Percentiles rank a stretch among this genome's conserved stretches.
These are phyloP conservation scores for Globisporangium cederbergense DNA, from an alignment of 352 stramenopile genomes.

Conservation along the genomic window DNA sequence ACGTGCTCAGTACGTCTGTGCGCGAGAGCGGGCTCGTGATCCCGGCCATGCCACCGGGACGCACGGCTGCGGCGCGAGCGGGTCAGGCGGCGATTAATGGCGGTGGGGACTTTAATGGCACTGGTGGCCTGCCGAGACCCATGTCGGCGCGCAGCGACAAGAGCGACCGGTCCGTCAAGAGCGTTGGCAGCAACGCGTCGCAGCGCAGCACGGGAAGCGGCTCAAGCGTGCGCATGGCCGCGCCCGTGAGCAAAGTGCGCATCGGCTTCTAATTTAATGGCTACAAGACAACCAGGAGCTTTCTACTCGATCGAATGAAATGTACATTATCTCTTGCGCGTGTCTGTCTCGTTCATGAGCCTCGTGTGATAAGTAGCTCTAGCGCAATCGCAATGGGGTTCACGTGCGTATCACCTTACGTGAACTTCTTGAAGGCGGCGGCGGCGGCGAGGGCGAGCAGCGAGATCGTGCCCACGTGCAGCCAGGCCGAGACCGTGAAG, in stretches of 20 bases:
- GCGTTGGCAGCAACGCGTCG: slow-evolving; percentile 46
- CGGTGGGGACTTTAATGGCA: slow-evolving; percentile 14
- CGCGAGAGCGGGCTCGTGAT: slow-evolving; percentile 77
- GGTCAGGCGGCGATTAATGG: slow-evolving; percentile 19
- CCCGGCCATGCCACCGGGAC: slow-evolving; percentile 63
- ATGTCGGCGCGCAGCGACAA: slow-evolving; percentile 68
- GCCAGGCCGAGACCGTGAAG: slow-evolving; percentile 74
- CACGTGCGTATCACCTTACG: slow-evolving; percentile 19
- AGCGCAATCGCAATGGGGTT: background rate
- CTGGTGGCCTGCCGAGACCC: slow-evolving; percentile 34
- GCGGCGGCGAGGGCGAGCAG: slow-evolving; percentile 46
- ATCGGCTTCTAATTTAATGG: slow-evolving; percentile 41
- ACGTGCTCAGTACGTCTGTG: slow-evolving; percentile 69
- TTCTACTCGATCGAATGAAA: slow-evolving; percentile 9
- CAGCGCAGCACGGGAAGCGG: slow-evolving; percentile 47
- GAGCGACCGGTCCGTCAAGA: slow-evolving; percentile 58
- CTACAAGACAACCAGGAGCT: background rate
- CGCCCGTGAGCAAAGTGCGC: slow-evolving; percentile 58
- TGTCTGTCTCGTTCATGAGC: background rate
- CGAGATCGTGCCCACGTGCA: slow-evolving; percentile 66
- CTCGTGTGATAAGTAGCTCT: background rate
- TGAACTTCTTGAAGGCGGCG: slow-evolving; percentile 54
- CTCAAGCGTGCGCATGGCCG: slow-evolving; percentile 47
- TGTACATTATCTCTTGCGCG: slow-evolving; percentile 13
- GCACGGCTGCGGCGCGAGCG: slow-evolving; percentile 45